Evolutionary conservation across 2,329 filamentous ascomycete genomes (phyloP), one percentile per base, ranked within the genome.

Genomic region (Aspergillus nomiae): DNA sequence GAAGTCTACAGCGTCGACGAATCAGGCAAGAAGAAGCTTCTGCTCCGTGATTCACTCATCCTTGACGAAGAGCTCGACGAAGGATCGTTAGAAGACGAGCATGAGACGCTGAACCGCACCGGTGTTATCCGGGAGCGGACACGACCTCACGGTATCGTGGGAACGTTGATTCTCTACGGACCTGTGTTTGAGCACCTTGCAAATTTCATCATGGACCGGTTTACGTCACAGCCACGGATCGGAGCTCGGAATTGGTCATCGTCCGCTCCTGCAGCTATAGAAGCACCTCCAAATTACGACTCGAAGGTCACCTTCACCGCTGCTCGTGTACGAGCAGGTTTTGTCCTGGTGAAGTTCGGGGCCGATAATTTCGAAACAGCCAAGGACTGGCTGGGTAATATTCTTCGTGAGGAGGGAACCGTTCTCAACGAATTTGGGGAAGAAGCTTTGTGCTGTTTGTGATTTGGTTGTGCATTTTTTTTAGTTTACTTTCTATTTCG

Each of bases 301-400:
- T 67, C 70, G 56, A 86, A 86, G 19, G 77, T 96, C 4, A 81
- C 94, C 4, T 97, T 93, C 92, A 94, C 92, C 30, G 92, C 91
- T 14, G 91, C 93, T 16, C 86, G 85, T 30, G 88, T 96, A 38
- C 85, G 93, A 59, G 76, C 73, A 19, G 90, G 92, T 4, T 97
- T 94, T 72, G 90, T 95, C 4, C 85, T 97, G 30, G 90, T 98
- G 69, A 98, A 98, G 76, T 96, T 98, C 75, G 92, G 92, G 1
- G 92, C 94, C 1, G 85, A 84, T 60, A 90, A 89, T 51, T 90
- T 97, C 28, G 93, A 98, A 76, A 90, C 89, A 30, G 93, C 90
- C 4, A 87, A 91, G 68, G 81, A 86, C 54, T 98, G 94, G 92
- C 83, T 98, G 62, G 87, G 88, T 11, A 84, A 83, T 8, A 91